Evolutionary conservation across 768 basidiomycete genomes (phyloP).

Genomic region (Russula sp.): DNA sequence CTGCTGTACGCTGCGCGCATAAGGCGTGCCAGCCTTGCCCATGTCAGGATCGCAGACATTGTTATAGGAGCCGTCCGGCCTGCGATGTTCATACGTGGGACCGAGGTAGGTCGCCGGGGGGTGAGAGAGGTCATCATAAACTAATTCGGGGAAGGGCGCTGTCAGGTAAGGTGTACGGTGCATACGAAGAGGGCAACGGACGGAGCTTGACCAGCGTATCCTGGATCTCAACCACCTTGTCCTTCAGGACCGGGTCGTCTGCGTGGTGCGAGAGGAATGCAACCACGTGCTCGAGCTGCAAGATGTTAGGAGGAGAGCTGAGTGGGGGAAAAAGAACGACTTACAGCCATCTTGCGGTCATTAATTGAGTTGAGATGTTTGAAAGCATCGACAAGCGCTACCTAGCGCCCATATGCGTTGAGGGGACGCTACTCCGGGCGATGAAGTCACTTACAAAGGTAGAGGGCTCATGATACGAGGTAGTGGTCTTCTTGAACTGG

Average conservation of each 20-base stretch:
- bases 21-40: constrained; percentile 74
- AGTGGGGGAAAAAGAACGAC: constrained; percentile 25
- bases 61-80: constrained; percentile 74
- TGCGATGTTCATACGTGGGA: constrained; percentile 55
- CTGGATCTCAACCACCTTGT: constrained; percentile 35
- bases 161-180: not conserved
- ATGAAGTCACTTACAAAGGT: not conserved
- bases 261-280: constrained; percentile 51
- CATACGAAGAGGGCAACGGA: constrained; percentile 27
- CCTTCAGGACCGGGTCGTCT: constrained; percentile 35
- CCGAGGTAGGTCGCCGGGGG: constrained; percentile 69
- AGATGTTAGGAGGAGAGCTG: not conserved
- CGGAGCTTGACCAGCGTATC: constrained; percentile 45
- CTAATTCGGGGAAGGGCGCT: constrained; percentile 33
- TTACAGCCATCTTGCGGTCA: constrained; percentile 70
- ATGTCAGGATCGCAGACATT: constrained; percentile 63
- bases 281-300: constrained; percentile 66
- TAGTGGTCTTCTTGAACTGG: constrained; percentile 13
- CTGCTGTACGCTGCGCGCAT: constrained; percentile 80
- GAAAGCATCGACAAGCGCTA: constrained; percentile 55
- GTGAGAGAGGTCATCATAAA: constrained; percentile 78
- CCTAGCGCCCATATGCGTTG: constrained; percentile 32
- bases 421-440: not conserved
- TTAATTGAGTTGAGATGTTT: constrained; percentile 58
- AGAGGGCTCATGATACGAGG: constrained; percentile 8